A percentile compares a stretch with the other conserved stretches of the same genome.
Evolutionary conservation across 148 eudicot species (phyloP).

Genomic region (Beta vulgaris): DNA sequence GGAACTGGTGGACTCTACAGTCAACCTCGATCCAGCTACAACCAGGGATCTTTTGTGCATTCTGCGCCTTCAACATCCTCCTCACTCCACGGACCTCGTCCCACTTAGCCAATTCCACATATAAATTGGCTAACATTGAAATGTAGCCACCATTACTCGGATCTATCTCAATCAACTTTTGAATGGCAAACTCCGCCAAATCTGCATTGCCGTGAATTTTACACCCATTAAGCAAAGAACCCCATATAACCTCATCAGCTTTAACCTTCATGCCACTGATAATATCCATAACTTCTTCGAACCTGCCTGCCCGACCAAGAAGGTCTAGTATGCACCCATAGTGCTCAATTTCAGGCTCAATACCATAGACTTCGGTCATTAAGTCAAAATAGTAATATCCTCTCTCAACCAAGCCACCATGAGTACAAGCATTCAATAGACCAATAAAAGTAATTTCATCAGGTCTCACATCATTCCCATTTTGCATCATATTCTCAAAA

Average conservation of each 20-base stretch:
- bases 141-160: constrained; percentile 70
- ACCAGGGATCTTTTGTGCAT: constrained; percentile 63
- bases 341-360: constrained; percentile 71
- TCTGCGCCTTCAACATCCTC: constrained; percentile 44
- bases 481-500: constrained; percentile 56
- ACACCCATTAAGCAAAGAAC: constrained; percentile 69
- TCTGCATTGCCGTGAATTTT: constrained; percentile 62
- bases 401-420: constrained; percentile 65
- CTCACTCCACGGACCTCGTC: constrained; percentile 55
- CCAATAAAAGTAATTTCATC: constrained; percentile 72
- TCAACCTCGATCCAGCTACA: constrained; percentile 88
- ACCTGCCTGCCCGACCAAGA: constrained; percentile 65
- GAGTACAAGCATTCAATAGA: constrained; percentile 69
- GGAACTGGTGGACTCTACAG: constrained; percentile 55
- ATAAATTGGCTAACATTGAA: constrained; percentile 65
- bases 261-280: constrained; percentile 49
- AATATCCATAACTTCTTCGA: constrained; percentile 59
- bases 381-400: constrained; percentile 46
- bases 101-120: constrained; percentile 64
- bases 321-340: constrained; percentile 76
- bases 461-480: constrained; percentile 36
- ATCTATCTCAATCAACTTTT: constrained; percentile 53
- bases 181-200: constrained; percentile 62
- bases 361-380: constrained; percentile 48
- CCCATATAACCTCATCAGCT: constrained; percentile 84